These are phyloP conservation scores for Neocucurbitaria cava DNA, from an alignment of 2,329 filamentous ascomycete genomes.

Conservation along the genomic window DNA sequence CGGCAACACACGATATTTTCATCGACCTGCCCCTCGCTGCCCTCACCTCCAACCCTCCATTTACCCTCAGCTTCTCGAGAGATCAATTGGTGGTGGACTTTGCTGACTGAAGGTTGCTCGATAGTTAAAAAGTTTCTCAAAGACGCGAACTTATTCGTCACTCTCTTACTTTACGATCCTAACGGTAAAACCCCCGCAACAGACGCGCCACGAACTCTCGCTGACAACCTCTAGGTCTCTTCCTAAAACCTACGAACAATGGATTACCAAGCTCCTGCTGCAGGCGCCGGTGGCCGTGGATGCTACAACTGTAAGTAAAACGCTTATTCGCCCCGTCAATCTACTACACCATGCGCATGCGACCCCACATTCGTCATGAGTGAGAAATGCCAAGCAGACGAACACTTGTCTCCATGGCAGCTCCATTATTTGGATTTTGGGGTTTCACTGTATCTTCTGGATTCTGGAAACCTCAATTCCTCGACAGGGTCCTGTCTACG, in stretches of 20 bases:
- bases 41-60: constrained; percentile 13
- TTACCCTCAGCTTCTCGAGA: constrained; percentile 12
- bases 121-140: constrained; percentile 13
- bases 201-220: constrained; percentile 8
- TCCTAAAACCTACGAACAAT: constrained; percentile 34
- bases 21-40: constrained; percentile 18
- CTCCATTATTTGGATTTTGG: neutral
- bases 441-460: neutral
- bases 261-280: constrained; percentile 46
- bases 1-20: constrained; percentile 19
- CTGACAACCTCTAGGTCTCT: constrained; percentile 34
- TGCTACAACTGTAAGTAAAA: constrained; percentile 52
- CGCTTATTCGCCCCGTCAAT: constrained; percentile 3
- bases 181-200: constrained; percentile 26
- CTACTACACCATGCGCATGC: neutral
- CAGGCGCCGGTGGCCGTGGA: constrained; percentile 47
- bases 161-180: constrained; percentile 25
- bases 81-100: constrained; percentile 21
- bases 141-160: constrained; percentile 25
- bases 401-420: neutral
- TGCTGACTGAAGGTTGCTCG: constrained; percentile 7
- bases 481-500: neutral
- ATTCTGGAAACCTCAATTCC: neutral
- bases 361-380: constrained; percentile 3
- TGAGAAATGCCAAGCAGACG: neutral